Conservation (phyloP, 75 land plant genomes). For the Larix kaempferi region DNA sequence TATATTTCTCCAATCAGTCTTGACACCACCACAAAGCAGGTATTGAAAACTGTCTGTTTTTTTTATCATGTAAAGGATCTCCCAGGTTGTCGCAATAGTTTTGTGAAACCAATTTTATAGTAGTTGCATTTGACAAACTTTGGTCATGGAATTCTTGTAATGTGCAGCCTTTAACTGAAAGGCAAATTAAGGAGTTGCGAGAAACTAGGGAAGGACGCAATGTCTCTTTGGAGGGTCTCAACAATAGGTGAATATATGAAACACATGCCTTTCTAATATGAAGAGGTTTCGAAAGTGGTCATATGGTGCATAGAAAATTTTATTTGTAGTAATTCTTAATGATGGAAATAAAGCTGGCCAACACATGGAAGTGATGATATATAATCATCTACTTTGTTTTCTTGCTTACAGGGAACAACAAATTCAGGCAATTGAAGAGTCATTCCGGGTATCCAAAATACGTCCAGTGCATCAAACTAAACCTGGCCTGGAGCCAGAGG, state of each 20-base stretch:
- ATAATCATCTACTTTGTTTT: background rate
- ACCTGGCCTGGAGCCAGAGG: conserved; percentile 57
- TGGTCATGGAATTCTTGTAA: background rate
- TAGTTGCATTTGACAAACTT: background rate
- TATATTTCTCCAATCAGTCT: conserved; percentile 93
- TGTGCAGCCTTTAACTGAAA: conserved; percentile 78
- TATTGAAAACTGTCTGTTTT: conserved; percentile 12
- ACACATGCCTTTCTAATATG: background rate
- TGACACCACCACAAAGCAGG: conserved; percentile 87
- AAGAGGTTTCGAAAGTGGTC: background rate
- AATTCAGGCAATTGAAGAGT: conserved; percentile 86
- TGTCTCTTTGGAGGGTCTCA: conserved; percentile 53
- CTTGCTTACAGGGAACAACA: conserved; percentile 66
- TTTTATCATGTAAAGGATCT: background rate
- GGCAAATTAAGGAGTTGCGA: conserved; percentile 89
- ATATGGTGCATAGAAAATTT: background rate
- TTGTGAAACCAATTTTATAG: background rate
- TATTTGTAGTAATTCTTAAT: background rate
- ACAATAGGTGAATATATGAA: conserved; percentile 58
- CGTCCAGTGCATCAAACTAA: conserved; percentile 85
- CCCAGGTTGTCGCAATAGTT: conserved; percentile 2
- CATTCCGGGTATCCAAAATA: conserved; percentile 73
- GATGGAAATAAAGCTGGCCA: too few species aligned
- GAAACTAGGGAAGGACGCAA: conserved; percentile 69
- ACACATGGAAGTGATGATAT: background rate